Base-by-base conservation (phyloP, 75 land plant genomes). In the Ceratopteris richardii region DNA sequence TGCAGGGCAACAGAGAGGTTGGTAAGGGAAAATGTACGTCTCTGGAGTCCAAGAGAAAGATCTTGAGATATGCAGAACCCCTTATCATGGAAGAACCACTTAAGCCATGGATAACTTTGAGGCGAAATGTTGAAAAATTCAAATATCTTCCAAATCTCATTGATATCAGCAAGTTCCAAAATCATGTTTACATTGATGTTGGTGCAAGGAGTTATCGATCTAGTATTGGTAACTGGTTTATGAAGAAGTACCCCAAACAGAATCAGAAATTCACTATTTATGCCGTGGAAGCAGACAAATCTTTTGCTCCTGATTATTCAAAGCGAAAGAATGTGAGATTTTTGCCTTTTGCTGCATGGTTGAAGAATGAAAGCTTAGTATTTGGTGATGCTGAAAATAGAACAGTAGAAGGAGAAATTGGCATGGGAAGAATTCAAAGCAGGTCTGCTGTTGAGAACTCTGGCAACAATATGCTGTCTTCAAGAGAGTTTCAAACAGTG, bases 201-300 rank as follows among this genome's bases (percentile, higher is more conserved):
- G 96, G 96, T n/a, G 82, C 91, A 0, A 57, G 96, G 41, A 78
- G 76, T 46, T 86, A 78, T 41, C 82, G 80, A 0, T 90, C 96
- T 1, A 90, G 96, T 58, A 86, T 90, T 29, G 96, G 77, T 2
- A 77, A 80, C 68, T 90, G 96, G 96, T 90, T 90, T 62, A 79
- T 52, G 53, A 86, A 86, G 70, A 68, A 69, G 48, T 90, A 90
- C 54, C 91, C 96, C 0, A 86, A 80, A 62, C 87, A 90, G 61
- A 76, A 75, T 50, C 71, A 61, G 46, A 83, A 74, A 0, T 90
- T 86, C 56, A 71, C 72, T 1, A 63, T 86, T 18, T 90, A 70
- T 48, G 96, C 96, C 1, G 80, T 90, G 31, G 96, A 90, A 43
- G 91, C 90, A 21, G 96, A 90, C 54, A 62, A 44, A 28, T 10